Percentiles rank a stretch among this genome's conserved stretches.
phyloP scores from a whole-genome alignment of 176 grass and related monocot genomes.

The Paspalum vaginatum region DNA sequence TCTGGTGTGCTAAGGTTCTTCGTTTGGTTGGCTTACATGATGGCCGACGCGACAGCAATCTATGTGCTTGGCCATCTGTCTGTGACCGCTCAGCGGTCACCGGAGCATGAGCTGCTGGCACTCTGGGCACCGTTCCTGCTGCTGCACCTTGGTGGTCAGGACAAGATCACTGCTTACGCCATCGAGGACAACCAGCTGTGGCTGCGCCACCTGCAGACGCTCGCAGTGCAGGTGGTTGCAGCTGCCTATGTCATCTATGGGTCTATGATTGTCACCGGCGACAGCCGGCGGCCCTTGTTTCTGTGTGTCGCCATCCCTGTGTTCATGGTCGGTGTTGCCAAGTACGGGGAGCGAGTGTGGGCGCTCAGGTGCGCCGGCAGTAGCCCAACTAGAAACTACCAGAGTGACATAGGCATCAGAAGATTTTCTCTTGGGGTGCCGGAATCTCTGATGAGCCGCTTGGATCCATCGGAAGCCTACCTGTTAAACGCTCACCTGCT shows the following conservation, averaged over 20 bases:
- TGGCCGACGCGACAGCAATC: background rate
- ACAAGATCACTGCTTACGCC: conserved; percentile 14
- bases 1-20: background rate
- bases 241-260: background rate
- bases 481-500: background rate
- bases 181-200: background rate
- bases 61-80: conserved; percentile 9
- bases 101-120: background rate
- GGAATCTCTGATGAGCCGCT: too few relatives aligned
- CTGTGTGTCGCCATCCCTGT: background rate
- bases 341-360: background rate
- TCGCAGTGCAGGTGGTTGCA: background rate
- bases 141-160: background rate
- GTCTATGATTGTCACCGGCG: background rate
- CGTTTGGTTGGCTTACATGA: background rate
- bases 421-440: too few relatives aligned
- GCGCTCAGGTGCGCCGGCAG: background rate
- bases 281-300: background rate
- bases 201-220: background rate
- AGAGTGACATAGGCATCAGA: too few relatives aligned
- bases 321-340: background rate
- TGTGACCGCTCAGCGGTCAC: background rate
- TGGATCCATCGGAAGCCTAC: background rate
- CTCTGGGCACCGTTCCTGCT: background rate
- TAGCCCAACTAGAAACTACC: background rate